phyloP scores from a whole-genome alignment of 2,329 filamentous ascomycete species.

The Nemania diffusa region DNA sequence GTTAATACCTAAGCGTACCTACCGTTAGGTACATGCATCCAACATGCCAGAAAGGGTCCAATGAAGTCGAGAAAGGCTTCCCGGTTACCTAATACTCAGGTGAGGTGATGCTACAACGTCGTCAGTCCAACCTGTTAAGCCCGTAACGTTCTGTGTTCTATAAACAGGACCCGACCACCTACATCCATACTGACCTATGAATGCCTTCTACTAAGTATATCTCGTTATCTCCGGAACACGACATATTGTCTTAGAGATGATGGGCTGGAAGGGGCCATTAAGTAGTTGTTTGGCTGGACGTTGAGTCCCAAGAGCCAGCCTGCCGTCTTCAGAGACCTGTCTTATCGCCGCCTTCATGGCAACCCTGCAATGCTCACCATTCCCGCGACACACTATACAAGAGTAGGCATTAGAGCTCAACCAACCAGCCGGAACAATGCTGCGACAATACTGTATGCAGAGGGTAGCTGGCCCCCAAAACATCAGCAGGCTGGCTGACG shows the following conservation, averaged over 20 bases:
- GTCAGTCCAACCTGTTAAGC: background rate
- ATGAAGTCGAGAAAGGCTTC: conserved; percentile 1
- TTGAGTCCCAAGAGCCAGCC: too few relatives aligned
- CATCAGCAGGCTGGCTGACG: conserved; percentile 6
- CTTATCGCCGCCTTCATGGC: too few relatives aligned
- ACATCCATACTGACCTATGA: background rate
- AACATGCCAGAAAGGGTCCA: background rate
- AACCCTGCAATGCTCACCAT: too few relatives aligned
- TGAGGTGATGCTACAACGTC: too few relatives aligned
- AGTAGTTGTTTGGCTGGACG: too few relatives aligned
- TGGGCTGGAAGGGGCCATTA: background rate
- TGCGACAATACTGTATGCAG: background rate
- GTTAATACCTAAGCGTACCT: too few relatives aligned
- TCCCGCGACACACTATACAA: background rate
- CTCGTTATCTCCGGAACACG: conserved; percentile 1
- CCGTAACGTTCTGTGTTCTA: background rate
- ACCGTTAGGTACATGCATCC: too few relatives aligned
- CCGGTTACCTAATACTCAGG: too few relatives aligned
- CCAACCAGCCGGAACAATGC: background rate
- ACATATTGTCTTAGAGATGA: conserved; percentile 1
- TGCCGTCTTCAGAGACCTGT: too few relatives aligned
- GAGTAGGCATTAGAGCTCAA: background rate
- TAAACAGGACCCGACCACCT: background rate
- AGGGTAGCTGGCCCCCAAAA: conserved; percentile 2
- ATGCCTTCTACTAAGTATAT: background rate